These are phyloP conservation scores for Decorospora gaudefroyi DNA, from an alignment of 2,329 filamentous ascomycete species.

Conservation along the genomic window DNA sequence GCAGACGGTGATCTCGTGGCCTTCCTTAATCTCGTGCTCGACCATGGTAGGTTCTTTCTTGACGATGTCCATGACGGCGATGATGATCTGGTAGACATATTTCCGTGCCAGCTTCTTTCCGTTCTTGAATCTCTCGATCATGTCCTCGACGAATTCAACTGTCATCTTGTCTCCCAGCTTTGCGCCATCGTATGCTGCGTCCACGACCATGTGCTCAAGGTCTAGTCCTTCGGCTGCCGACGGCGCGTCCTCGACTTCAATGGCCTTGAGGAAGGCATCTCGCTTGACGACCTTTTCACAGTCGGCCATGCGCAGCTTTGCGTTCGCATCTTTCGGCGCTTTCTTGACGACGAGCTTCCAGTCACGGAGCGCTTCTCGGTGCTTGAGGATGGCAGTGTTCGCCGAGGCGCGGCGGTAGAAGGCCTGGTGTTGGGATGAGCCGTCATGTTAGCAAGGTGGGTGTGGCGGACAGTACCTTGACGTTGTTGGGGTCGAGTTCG, in stretches of 20 bases:
- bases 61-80: constrained; percentile 86
- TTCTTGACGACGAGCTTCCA: constrained; percentile 89
- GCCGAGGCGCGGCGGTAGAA: constrained; percentile 93
- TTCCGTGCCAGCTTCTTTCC: constrained; percentile 95
- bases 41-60: constrained; percentile 97
- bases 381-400: constrained; percentile 85
- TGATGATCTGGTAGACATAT: constrained; percentile 95
- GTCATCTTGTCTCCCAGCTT: constrained; percentile 83
- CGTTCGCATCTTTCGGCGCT: constrained; percentile 86
- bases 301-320: constrained; percentile 85
- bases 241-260: constrained; percentile 88
- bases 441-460: not conserved
- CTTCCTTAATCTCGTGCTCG: constrained; percentile 79
- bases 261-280: constrained; percentile 90
- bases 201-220: constrained; percentile 80
- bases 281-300: constrained; percentile 95
- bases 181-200: constrained; percentile 83
- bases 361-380: constrained; percentile 85
- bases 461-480: constrained; percentile 68
- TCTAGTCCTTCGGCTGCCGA: constrained; percentile 91
- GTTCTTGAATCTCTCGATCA: constrained; percentile 85
- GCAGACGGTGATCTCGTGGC: constrained; percentile 85
- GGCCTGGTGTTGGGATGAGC: constrained; percentile 60
- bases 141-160: constrained; percentile 94
- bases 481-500: constrained; percentile 82